Evolutionary conservation across 108 stramenopile genomes (phyloP).

Genomic region (Cyclotella sp.): DNA sequence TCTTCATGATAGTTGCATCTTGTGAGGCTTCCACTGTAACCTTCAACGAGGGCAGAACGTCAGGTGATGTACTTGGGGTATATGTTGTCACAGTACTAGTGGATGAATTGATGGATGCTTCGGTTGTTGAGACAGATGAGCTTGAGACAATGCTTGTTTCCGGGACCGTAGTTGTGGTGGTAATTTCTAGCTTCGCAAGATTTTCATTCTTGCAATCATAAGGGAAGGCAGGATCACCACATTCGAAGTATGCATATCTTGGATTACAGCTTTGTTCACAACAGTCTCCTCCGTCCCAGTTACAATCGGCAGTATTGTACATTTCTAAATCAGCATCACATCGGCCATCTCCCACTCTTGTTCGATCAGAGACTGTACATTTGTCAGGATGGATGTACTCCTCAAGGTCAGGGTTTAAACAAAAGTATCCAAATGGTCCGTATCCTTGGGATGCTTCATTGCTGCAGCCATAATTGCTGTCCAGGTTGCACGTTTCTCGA

Average conservation of each 20-base stretch:
- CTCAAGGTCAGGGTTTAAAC: conserved; percentile 39
- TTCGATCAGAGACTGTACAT: conserved; percentile 48
- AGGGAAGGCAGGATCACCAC: conserved; percentile 39
- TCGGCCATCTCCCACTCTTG: conserved; percentile 50
- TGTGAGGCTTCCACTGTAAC: conserved; percentile 15
- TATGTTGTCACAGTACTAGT: conserved; percentile 4
- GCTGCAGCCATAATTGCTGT: conserved; percentile 38
- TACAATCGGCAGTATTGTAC: conserved; percentile 55
- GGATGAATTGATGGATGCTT: not conserved
- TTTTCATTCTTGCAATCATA: conserved; percentile 50
- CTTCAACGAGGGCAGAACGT: not conserved
- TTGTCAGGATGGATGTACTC: conserved; percentile 38
- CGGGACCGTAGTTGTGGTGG: conserved; percentile 4
- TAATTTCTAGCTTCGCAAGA: not conserved
- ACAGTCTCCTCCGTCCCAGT: conserved; percentile 52
- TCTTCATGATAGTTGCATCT: conserved; percentile 31
- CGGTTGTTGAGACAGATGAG: not conserved
- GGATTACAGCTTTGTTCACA: conserved; percentile 44
- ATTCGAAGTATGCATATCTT: conserved; percentile 42
- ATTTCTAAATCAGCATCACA: conserved; percentile 46
- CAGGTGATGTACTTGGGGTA: not conserved
- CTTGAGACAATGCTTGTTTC: not conserved
- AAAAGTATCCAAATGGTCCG: conserved; percentile 56
- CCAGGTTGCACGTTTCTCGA: conserved; percentile 67
- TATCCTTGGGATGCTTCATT: conserved; percentile 34